Evolutionary conservation across 116 monocot genomes (phyloP).

Genomic region (Dioscorea cayenensis): DNA sequence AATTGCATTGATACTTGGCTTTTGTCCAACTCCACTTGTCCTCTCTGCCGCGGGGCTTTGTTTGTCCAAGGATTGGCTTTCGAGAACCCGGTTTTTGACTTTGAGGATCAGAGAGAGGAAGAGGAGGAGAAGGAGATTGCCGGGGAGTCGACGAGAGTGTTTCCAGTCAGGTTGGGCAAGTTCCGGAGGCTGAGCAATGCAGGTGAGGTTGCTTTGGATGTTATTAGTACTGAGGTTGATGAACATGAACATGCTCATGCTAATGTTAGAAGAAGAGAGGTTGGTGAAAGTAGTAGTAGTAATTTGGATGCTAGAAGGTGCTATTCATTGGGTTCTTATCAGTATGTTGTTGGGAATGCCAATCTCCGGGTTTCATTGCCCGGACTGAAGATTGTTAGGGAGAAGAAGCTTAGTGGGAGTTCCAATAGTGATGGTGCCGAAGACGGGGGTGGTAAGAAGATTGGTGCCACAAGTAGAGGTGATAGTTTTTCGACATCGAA

Average conservation of each 20-base stretch:
- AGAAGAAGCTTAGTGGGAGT: conserved; percentile 13
- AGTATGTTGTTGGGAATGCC: conserved; percentile 53
- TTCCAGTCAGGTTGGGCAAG: conserved; percentile 63
- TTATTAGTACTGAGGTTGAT: conserved; percentile 1
- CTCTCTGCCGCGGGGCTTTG: conserved; percentile 56
- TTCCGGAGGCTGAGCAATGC: conserved; percentile 28
- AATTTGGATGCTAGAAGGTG: conserved; percentile 71
- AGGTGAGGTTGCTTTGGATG: conserved; percentile 1
- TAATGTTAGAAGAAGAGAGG: conserved; percentile 27
- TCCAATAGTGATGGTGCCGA: conserved; percentile 8
- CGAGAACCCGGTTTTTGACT: conserved; percentile 53
- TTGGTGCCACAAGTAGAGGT: conserved; percentile 48
- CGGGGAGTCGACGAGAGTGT: conserved; percentile 38
- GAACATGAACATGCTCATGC: not conserved
- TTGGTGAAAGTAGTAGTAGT: conserved; percentile 63
- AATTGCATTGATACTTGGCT: conserved; percentile 77
- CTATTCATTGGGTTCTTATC: conserved; percentile 71
- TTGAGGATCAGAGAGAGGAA: conserved; percentile 39
- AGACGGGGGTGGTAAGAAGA: conserved; percentile 38
- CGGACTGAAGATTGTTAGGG: conserved; percentile 8
- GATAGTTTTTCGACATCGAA: conserved; percentile 85
- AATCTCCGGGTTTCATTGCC: conserved; percentile 37
- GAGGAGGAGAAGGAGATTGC: conserved; percentile 19
- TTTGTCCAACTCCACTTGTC: conserved; percentile 75
- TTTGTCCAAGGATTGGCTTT: conserved; percentile 32